These are phyloP conservation scores for Furcasterigmium sp. DNA, from an alignment of 2,329 filamentous ascomycete species.

Conservation along the genomic window DNA sequence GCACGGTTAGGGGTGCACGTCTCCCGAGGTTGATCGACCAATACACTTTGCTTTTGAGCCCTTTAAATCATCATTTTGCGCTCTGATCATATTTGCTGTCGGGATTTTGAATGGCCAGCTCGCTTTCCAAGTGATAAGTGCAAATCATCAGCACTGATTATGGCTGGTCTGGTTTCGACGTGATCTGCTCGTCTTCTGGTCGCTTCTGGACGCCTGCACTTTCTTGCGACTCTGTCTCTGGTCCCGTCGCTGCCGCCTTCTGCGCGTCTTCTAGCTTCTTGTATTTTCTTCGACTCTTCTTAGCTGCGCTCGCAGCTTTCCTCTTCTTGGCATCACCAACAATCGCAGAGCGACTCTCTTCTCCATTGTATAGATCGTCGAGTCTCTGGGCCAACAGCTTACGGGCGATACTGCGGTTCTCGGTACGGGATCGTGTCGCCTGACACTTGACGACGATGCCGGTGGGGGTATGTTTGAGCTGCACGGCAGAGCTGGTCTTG, in stretches of 20 bases:
- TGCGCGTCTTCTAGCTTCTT: constrained; percentile 51
- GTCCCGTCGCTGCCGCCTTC: constrained; percentile 12
- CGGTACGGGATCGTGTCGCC: constrained; percentile 76
- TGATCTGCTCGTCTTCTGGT: constrained; percentile 2
- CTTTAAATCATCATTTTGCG: too few relatives aligned
- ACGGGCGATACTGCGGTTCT: constrained; percentile 84
- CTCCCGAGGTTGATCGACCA: constrained; percentile 53
- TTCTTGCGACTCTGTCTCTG: constrained; percentile 10
- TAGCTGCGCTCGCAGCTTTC: constrained; percentile 69
- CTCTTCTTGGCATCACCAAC: constrained; percentile 59
- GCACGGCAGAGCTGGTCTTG: constrained; percentile 93
- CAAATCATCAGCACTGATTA: too few relatives aligned
- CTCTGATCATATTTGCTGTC: too few relatives aligned
- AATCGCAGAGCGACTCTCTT: constrained; percentile 59
- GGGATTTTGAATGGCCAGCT: too few relatives aligned
- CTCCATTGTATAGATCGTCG: constrained; percentile 69
- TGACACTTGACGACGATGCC: constrained; percentile 94
- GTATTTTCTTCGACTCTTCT: constrained; percentile 83
- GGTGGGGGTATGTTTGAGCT: constrained; percentile 84
- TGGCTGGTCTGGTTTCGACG: constrained; percentile 1
- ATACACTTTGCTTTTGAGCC: constrained; percentile 39
- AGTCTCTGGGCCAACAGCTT: constrained; percentile 68
- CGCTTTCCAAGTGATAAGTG: too few relatives aligned
- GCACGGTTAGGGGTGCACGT: constrained; percentile 42
- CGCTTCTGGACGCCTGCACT: constrained; percentile 3